Evolutionary conservation across 208 protist species (phyloP), one percentile per base, ranked within the genome.

Genomic region (Vickermania ingenoplastis): DNA sequence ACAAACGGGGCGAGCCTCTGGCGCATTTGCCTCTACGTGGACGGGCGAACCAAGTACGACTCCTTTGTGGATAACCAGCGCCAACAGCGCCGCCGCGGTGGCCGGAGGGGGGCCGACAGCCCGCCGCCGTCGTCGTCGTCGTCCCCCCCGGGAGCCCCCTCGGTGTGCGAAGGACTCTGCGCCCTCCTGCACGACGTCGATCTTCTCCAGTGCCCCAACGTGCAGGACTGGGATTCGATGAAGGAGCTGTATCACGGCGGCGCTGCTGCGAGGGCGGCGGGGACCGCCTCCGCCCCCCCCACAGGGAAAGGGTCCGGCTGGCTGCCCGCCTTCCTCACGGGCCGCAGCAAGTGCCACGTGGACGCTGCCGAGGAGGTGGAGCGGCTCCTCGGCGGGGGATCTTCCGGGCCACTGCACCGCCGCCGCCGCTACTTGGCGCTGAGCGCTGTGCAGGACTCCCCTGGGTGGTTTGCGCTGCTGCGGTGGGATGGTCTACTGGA

Each of bases 401-500:
- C 7, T 48, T n/a, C 36, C 36, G 11, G 7, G 36, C 36, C 11
- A n/a, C 36, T 7, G 36, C 36, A 48, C 11, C 36, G 11, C 7
- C 36, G 17, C 36, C 67, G 64, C 2, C 78, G 76, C 36, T 91
- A 83, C 54, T 56, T 79, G 0, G 63, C 76, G 3, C 67, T 91
- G 5, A 78, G 66, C 57, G 69, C 83, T n/a, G 80, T 94, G 14
- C 79, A 82, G 63, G 64, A 77, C 26, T 80, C 67, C 21, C 29
- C 36, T 17, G 36, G 68, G 1, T 81, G 70, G 49, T 49, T 91
- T n/a, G 66, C 61, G 23, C 45, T 91, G 30, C 71, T 86, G 2
- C 79, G 78, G n/a, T 81, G 68, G 62, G 82, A 74, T 52, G 87
- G 87, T 22, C 68, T 75, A 61, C 27, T 91, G 7, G 76, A 89